Percentiles rank a stretch among this genome's conserved stretches.
phyloP scores from a whole-genome alignment of 495 filamentous ascomycete species.

The Penicillium atrosanguineum region DNA sequence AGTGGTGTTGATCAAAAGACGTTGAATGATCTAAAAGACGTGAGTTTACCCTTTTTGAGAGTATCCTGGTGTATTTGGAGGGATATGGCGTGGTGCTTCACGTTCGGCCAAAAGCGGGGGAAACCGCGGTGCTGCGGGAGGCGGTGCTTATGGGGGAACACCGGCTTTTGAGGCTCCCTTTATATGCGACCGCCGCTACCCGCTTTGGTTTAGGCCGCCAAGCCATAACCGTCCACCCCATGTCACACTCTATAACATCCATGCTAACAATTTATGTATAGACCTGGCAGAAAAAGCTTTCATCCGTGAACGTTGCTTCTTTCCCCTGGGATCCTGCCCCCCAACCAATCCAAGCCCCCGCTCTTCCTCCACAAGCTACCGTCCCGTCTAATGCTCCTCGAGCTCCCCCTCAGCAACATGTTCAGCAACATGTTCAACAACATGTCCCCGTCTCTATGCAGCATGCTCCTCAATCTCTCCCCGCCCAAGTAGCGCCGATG shows the following conservation, averaged over 20 bases:
- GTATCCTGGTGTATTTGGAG: conserved; percentile 16
- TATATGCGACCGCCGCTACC: conserved; percentile 41
- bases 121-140: conserved; percentile 36
- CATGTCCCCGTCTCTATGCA: conserved; percentile 34
- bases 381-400: conserved; percentile 61
- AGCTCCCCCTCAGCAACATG: conserved; percentile 24
- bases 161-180: conserved; percentile 42
- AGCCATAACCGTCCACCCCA: conserved; percentile 20
- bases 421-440: conserved; percentile 21
- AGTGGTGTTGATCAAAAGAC: conserved; percentile 84
- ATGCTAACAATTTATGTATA: conserved; percentile 39
- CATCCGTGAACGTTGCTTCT: conserved; percentile 72
- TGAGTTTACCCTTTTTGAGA: conserved; percentile 44
- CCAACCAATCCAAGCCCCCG: conserved; percentile 39
- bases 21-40: conserved; percentile 78
- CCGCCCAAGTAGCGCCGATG: conserved; percentile 21
- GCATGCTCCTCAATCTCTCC: conserved; percentile 24
- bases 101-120: conserved; percentile 34
- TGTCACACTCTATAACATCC: not conserved
- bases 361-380: conserved; percentile 42
- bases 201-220: conserved; percentile 31
- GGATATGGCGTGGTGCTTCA: conserved; percentile 8
- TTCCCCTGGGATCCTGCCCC: conserved; percentile 92
- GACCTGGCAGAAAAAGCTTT: conserved; percentile 92
- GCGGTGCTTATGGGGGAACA: conserved; percentile 40